Conservation (phyloP, 768 basidiomycete genomes). For the Cystobasidium ongulense region DNA sequence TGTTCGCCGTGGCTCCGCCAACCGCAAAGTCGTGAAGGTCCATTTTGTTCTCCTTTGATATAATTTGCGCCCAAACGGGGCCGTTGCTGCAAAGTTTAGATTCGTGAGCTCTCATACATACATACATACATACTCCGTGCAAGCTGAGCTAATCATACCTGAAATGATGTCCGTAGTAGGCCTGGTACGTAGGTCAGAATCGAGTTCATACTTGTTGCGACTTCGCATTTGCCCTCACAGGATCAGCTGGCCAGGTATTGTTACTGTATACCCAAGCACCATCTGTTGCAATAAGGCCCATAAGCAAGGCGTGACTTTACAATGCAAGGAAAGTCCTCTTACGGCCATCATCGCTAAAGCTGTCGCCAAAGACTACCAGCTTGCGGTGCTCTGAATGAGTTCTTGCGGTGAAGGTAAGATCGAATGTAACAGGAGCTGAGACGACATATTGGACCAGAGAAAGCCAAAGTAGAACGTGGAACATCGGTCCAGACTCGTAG, state of each 20-base stretch:
- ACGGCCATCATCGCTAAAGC: background rate
- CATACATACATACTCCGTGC: background rate
- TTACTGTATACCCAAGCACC: constrained; percentile 7
- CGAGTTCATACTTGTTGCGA: background rate
- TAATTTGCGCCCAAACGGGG: background rate
- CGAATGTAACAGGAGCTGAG: background rate
- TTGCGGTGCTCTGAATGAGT: background rate
- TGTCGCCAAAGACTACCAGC: constrained; percentile 14
- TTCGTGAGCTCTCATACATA: background rate
- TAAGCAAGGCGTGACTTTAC: background rate
- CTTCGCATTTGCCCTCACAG: background rate
- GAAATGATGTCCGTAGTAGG: constrained; percentile 14
- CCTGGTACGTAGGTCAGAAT: background rate
- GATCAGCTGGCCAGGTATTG: background rate
- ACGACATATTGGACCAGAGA: background rate
- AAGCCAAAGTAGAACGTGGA: background rate
- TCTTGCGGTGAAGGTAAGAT: background rate
- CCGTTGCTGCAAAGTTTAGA: constrained; percentile 3
- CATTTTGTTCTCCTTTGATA: background rate
- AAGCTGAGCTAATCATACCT: background rate
- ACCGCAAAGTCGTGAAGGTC: constrained; percentile 3
- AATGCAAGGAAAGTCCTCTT: background rate
- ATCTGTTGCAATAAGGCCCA: background rate
- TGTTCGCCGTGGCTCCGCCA: background rate
- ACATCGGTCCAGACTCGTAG: background rate